phyloP scores from a whole-genome alignment of 768 basidiomycete species.

The Leccinellum rugosiceps region DNA sequence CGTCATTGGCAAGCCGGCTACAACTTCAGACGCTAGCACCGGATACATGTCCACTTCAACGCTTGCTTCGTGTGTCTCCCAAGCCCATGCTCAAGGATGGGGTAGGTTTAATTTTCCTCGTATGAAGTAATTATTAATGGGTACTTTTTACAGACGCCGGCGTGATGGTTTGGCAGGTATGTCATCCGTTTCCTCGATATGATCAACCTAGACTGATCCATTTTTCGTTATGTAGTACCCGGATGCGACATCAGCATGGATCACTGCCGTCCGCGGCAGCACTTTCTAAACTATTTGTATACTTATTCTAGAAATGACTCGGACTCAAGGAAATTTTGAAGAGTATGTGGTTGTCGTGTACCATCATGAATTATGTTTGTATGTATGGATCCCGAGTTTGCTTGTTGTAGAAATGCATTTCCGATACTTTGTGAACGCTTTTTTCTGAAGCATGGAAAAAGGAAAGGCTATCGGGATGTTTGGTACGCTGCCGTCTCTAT shows the following conservation, averaged over 20 bases:
- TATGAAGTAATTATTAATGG: not conserved
- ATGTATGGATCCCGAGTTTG: not conserved
- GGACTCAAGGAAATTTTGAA: not conserved
- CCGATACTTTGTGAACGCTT: too few species aligned
- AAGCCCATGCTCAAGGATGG: slow-evolving; percentile 38
- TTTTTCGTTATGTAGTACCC: slow-evolving; percentile 29
- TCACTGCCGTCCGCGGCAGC: slow-evolving; percentile 17
- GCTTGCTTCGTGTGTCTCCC: slow-evolving; percentile 54
- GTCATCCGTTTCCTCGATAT: not conserved
- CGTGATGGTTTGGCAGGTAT: slow-evolving; percentile 40
- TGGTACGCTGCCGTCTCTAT: too few species aligned
- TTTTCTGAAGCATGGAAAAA: too few species aligned
- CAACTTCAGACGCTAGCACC: slow-evolving; percentile 46
- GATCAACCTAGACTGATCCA: not conserved
- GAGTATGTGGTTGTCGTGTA: not conserved
- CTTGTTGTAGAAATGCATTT: too few species aligned
- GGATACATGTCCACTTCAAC: slow-evolving; percentile 54
- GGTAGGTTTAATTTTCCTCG: not conserved
- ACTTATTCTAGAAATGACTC: not conserved
- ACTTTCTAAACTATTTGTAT: not conserved
- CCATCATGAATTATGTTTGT: not conserved
- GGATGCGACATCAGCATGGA: slow-evolving; percentile 37
- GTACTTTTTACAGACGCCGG: slow-evolving; percentile 31
- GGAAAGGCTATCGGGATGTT: too few species aligned
- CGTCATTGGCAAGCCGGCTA: slow-evolving; percentile 73